Conservation (phyloP, 1,139 yeast species). For the Scheffersomyces insectosa region DNA sequence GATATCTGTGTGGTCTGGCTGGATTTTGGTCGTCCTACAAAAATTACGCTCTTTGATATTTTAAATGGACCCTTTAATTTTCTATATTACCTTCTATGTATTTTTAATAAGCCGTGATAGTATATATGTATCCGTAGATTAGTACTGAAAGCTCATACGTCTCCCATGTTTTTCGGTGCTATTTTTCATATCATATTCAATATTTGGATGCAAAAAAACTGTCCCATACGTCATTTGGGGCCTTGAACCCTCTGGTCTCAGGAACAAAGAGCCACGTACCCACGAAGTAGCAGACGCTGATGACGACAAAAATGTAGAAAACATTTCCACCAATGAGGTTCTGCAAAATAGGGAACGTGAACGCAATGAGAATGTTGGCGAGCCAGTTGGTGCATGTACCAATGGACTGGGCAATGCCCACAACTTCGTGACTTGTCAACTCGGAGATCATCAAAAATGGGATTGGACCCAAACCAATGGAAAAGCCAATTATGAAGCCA, state of each 20-base stretch:
- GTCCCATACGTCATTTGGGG: conserved; percentile 32
- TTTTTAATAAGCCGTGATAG: too few relatives aligned
- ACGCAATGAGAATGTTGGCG: conserved; percentile 20
- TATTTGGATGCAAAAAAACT: neutral
- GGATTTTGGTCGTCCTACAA: too few relatives aligned
- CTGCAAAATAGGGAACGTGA: conserved; percentile 29
- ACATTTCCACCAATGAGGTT: conserved; percentile 28
- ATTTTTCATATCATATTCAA: too few relatives aligned
- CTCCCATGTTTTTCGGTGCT: too few relatives aligned
- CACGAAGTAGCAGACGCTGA: conserved; percentile 21
- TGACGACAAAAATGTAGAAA: conserved; percentile 28
- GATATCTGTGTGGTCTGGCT: too few relatives aligned
- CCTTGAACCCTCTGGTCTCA: conserved; percentile 32
- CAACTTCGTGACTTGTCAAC: conserved; percentile 19
- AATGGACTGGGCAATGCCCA: conserved; percentile 22
- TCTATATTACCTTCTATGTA: too few relatives aligned
- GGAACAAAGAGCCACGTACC: conserved; percentile 28
- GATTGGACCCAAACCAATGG: conserved; percentile 22
- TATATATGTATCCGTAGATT: too few relatives aligned
- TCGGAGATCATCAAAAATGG: conserved; percentile 33
- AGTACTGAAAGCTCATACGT: too few relatives aligned
- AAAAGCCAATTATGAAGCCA: conserved; percentile 20
- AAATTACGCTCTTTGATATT: too few relatives aligned
- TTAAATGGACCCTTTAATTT: too few relatives aligned
- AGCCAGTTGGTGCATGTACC: conserved; percentile 23